Evolutionary conservation across 495 filamentous ascomycete genomes (phyloP).

Genomic region (Antarctomyces pellizariae): DNA sequence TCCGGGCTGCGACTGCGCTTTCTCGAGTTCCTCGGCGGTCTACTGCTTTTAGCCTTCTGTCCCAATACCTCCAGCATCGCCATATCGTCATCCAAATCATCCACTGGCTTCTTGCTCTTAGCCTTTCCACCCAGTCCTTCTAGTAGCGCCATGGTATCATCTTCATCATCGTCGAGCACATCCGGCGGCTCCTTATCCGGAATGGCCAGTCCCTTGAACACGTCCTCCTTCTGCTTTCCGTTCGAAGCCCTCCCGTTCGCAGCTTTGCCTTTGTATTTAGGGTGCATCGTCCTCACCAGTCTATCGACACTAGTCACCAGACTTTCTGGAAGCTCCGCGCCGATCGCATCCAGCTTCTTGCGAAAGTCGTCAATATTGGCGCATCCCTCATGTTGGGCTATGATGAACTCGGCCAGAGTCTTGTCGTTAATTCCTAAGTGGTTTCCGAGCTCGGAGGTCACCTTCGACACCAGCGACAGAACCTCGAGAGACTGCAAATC

Average conservation of each 20-base stretch:
- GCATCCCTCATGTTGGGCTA: constrained; percentile 68
- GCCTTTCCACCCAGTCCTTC: constrained; percentile 63
- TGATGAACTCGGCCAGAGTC: constrained; percentile 85
- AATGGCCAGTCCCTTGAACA: constrained; percentile 77
- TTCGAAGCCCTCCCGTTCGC: constrained; percentile 14
- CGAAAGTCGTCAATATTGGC: constrained; percentile 42
- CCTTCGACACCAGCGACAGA: constrained; percentile 80
- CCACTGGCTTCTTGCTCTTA: constrained; percentile 18
- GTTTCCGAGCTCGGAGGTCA: constrained; percentile 84
- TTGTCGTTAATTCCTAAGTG: constrained; percentile 85
- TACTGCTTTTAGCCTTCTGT: constrained; percentile 26
- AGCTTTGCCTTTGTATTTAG: constrained; percentile 51
- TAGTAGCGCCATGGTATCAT: constrained; percentile 81
- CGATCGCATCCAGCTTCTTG: constrained; percentile 44
- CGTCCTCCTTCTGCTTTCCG: constrained; percentile 19
- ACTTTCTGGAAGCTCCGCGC: constrained; percentile 72
- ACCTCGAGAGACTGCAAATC: constrained; percentile 77
- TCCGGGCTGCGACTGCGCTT: constrained; percentile 58
- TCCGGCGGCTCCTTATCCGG: constrained; percentile 49
- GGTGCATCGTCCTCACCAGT: constrained; percentile 72
- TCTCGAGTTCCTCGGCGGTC: constrained; percentile 16
- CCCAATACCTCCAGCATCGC: constrained; percentile 73
- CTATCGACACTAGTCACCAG: constrained; percentile 82
- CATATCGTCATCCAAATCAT: constrained; percentile 57
- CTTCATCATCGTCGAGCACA: constrained; percentile 20